Base-by-base conservation (phyloP, 495 filamentous ascomycete genomes). In the Copromyces sp. region DNA sequence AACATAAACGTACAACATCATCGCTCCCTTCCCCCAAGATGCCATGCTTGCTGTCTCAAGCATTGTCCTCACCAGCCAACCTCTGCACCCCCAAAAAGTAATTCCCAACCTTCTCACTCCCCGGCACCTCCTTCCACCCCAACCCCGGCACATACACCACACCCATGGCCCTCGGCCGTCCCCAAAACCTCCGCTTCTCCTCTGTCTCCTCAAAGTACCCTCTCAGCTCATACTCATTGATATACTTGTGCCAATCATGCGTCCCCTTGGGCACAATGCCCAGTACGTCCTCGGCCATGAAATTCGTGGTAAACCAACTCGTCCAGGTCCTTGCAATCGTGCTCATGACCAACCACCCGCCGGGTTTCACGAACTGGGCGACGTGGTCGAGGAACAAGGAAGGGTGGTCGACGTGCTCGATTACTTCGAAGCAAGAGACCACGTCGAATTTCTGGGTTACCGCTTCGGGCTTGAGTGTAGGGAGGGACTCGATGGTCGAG, bases 161-260 rank as follows among this genome's bases (percentile, higher is more conserved):
- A 0, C 95, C 95, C 91, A 95, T 87, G n/a, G 85, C 86, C 77
- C 78, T 85, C 76, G 82, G 83, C 73, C 79, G 84, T 68, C 79
- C 80, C 81, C 80, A 87, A 1, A 65, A 65, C 29, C 53, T 35
- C 29, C 53, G 35, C 37, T 59, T 65, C 68, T 90, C 93, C 78
- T 73, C 87, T 81, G 80, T 83, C 47, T 74, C 71, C 71, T 76
- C 79, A 79, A 89, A 86, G 68, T 85, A 93, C 3, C 74, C 85
- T 75, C 89, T 82, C 78, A 99, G 72, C 85, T 98, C 95, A 20
- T 87, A 84, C 76, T 91, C 92, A 78, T 97, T 96, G 37, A 99
- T 89, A 80, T 98, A 99, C 80, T 98, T 97, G 17, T 83, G 83
- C 95, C 95, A 99, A 77, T 98, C 94, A 80, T 99, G 95, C 70